These are phyloP conservation scores for Auricularia sp. DNA, from an alignment of 768 basidiomycete genomes.

Conservation along the genomic window DNA sequence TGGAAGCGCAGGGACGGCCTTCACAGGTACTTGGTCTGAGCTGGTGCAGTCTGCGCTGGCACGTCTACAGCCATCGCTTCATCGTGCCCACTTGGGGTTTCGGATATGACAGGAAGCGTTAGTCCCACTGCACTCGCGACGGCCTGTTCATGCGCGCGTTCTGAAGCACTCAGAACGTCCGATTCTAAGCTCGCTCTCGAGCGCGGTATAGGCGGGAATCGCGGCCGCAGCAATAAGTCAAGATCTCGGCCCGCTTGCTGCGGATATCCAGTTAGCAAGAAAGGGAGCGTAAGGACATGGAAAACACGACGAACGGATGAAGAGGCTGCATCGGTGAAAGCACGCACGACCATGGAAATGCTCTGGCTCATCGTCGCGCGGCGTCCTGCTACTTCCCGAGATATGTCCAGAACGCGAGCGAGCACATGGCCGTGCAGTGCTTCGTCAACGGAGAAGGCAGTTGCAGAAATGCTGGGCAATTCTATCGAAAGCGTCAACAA, in stretches of 20 bases:
- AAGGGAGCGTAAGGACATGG: background rate
- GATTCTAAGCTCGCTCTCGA: constrained; percentile 52
- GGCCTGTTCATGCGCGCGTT: constrained; percentile 50
- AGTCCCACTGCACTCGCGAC: constrained; percentile 34
- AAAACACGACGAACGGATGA: no score
- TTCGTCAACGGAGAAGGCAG: constrained; percentile 42
- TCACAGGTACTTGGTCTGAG: no score
- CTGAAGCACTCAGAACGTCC: constrained; percentile 45
- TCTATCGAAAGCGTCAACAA: constrained; percentile 47
- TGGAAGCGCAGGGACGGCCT: no score
- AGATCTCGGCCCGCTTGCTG: constrained; percentile 16
- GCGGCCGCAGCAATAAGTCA: constrained; percentile 66
- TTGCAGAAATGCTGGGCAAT: constrained; percentile 45
- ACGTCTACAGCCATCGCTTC: constrained; percentile 4
- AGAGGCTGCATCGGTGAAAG: background rate
- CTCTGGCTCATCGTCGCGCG: constrained; percentile 52
- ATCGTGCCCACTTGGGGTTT: background rate
- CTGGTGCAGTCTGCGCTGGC: no score
- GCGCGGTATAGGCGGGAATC: constrained; percentile 64
- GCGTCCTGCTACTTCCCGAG: constrained; percentile 41
- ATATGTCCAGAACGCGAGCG: constrained; percentile 35
- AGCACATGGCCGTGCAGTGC: constrained; percentile 37
- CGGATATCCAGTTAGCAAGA: background rate
- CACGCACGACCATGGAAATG: constrained; percentile 38
- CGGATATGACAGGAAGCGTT: background rate